These are phyloP conservation scores for Tylopilus sp. DNA, from an alignment of 768 basidiomycete genomes.

Conservation along the genomic window DNA sequence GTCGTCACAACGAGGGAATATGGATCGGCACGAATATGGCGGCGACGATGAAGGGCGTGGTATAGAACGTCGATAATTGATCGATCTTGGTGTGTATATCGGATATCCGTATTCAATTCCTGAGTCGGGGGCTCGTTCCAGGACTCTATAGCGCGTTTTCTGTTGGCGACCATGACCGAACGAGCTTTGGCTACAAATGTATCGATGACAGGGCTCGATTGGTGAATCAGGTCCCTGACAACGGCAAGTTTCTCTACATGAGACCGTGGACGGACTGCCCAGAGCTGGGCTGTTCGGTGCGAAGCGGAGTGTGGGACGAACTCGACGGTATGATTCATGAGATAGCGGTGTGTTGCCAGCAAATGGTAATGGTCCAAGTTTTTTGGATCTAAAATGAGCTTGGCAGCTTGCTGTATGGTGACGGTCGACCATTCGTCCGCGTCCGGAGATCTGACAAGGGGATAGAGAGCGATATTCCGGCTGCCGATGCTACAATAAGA, in stretches of 20 bases:
- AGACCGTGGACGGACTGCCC: slow-evolving; percentile 59
- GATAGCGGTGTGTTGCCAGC: slow-evolving; percentile 56
- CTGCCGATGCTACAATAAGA: slow-evolving; percentile 35
- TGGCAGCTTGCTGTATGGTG: slow-evolving; percentile 52
- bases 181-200: slow-evolving; percentile 52
- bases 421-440: slow-evolving; percentile 52
- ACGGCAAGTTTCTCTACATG: slow-evolving; percentile 50
- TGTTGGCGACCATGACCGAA: slow-evolving; percentile 36
- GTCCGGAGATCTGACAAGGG: slow-evolving; percentile 41
- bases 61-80: slow-evolving; percentile 57
- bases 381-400: slow-evolving; percentile 35
- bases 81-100: slow-evolving; percentile 53
- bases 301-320: slow-evolving; percentile 49
- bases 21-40: slow-evolving; percentile 58
- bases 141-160: slow-evolving; percentile 28
- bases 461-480: slow-evolving; percentile 37
- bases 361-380: slow-evolving; percentile 34
- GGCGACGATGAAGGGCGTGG: slow-evolving; percentile 46
- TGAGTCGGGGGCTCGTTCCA: slow-evolving; percentile 30
- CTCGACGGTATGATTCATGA: slow-evolving; percentile 51
- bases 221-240: slow-evolving; percentile 48
- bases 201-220: slow-evolving; percentile 37
- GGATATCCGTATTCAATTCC: slow-evolving; percentile 20
- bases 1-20: slow-evolving; percentile 48
- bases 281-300: slow-evolving; percentile 48